Conservation (phyloP, 495 filamentous ascomycete species). For the Penicillium cinerascens region DNA sequence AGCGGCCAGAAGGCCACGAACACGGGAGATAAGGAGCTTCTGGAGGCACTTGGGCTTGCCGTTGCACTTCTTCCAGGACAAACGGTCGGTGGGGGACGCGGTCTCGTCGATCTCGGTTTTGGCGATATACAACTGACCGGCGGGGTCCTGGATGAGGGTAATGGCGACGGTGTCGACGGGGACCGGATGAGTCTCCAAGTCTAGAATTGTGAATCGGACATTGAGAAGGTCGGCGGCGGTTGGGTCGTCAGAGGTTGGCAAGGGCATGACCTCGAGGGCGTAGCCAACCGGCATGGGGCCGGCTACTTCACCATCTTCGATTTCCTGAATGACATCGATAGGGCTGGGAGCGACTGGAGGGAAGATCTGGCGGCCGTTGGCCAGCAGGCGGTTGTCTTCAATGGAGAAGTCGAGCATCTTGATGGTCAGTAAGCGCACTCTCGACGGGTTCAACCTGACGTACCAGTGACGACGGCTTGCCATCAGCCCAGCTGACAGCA, state of each 20-base stretch:
- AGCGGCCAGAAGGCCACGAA: constrained; percentile 34
- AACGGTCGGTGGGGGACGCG: constrained; percentile 26
- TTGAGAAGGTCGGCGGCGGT: constrained; percentile 32
- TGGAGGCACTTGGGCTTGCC: constrained; percentile 40
- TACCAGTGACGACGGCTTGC: constrained; percentile 39
- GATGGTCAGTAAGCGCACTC: not conserved
- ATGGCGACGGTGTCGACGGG: constrained; percentile 48
- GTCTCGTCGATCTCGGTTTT: constrained; percentile 38
- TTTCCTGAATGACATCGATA: constrained; percentile 36
- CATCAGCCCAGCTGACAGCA: constrained; percentile 34
- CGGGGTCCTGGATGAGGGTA: constrained; percentile 35
- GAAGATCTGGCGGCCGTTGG: constrained; percentile 51
- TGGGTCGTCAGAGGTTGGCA: constrained; percentile 27
- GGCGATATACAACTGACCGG: constrained; percentile 37
- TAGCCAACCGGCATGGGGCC: constrained; percentile 39
- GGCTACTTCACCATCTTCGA: constrained; percentile 34
- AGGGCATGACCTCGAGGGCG: constrained; percentile 41
- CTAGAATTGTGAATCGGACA: constrained; percentile 47
- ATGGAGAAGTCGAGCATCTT: constrained; percentile 43
- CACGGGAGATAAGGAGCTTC: constrained; percentile 36
- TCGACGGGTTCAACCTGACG: constrained; percentile 6
- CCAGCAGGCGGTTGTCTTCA: constrained; percentile 38
- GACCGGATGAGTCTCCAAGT: constrained; percentile 47
- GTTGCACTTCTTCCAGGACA: constrained; percentile 41
- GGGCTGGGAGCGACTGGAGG: constrained; percentile 36